A percentile compares a stretch with the other conserved stretches of the same genome.
phyloP scores from a whole-genome alignment of 164 flowering plant species.

The Aristolochia fimbriata region DNA sequence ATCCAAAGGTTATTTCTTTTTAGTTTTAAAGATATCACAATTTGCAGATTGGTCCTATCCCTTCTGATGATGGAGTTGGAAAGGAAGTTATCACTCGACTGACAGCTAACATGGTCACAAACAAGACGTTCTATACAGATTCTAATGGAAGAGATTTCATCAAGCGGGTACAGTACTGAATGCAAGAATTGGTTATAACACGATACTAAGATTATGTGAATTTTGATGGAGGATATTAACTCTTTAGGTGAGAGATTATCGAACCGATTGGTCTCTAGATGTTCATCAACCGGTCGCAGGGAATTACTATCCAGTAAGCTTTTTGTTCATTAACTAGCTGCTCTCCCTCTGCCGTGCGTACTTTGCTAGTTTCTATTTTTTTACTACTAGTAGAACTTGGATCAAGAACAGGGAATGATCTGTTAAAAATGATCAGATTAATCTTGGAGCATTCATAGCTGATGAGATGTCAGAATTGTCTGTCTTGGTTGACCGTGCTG shows the following conservation, averaged over 20 bases:
- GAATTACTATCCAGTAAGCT: slow-evolving; percentile 82
- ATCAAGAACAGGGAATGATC: no score
- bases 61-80: slow-evolving; percentile 56
- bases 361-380: no score
- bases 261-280: slow-evolving; percentile 64
- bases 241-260: slow-evolving; percentile 62
- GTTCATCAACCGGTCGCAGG: slow-evolving; percentile 85
- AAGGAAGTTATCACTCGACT: slow-evolving; percentile 74
- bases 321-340: background rate
- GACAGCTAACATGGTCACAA: slow-evolving; percentile 62
- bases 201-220: no score
- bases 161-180: slow-evolving; percentile 42
- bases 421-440: slow-evolving; percentile 35
- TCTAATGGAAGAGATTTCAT: slow-evolving; percentile 87
- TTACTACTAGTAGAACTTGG: no score
- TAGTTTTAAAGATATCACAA: slow-evolving; percentile 8
- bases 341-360: background rate
- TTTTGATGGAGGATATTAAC: slow-evolving; percentile 1
- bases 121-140: slow-evolving; percentile 75
- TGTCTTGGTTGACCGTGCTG: slow-evolving; percentile 82
- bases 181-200: background rate
- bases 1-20: background rate
- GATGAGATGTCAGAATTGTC: slow-evolving; percentile 66
- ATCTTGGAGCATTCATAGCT: slow-evolving; percentile 56
- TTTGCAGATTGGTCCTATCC: slow-evolving; percentile 77